Evolutionary conservation across 176 grass and related monocot species (phyloP).

Genomic region (Areca catechu): DNA sequence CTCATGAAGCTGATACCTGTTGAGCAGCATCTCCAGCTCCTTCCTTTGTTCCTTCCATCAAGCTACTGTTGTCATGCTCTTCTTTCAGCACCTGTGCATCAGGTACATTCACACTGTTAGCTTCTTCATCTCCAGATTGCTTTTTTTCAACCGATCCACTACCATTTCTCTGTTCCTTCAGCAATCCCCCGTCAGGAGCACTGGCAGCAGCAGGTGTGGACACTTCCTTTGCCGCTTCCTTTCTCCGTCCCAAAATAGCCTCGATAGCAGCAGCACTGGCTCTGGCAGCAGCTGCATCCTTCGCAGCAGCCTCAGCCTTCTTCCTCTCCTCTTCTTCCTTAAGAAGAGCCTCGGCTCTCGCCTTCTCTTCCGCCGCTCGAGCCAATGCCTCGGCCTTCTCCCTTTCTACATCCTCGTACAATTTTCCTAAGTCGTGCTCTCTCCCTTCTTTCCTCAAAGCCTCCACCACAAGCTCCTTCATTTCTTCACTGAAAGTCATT

Average conservation of each 20-base stretch:
- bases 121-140: slow-evolving; percentile 9
- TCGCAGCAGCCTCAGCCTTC: slow-evolving; percentile 49
- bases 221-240: slow-evolving; percentile 24
- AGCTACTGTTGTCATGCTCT: not conserved
- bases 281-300: slow-evolving; percentile 62
- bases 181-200: slow-evolving; percentile 14
- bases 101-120: slow-evolving; percentile 29
- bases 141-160: not conserved
- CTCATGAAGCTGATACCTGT: slow-evolving; percentile 8
- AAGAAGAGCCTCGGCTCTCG: slow-evolving; percentile 47
- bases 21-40: not conserved
- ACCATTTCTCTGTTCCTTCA: slow-evolving; percentile 25
- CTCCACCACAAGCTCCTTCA: slow-evolving; percentile 49
- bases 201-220: slow-evolving; percentile 1
- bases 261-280: slow-evolving; percentile 78
- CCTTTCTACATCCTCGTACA: slow-evolving; percentile 57
- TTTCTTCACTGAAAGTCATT: slow-evolving; percentile 49
- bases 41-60: not conserved
- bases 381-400: slow-evolving; percentile 52
- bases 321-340: slow-evolving; percentile 62
- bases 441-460: slow-evolving; percentile 43
- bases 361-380: slow-evolving; percentile 45
- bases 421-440: slow-evolving; percentile 43
- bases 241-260: slow-evolving; percentile 53
- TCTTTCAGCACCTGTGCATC: not conserved